Evolutionary conservation across 169 alveolate species (phyloP).

Genomic region (Miamiensis avidus): DNA sequence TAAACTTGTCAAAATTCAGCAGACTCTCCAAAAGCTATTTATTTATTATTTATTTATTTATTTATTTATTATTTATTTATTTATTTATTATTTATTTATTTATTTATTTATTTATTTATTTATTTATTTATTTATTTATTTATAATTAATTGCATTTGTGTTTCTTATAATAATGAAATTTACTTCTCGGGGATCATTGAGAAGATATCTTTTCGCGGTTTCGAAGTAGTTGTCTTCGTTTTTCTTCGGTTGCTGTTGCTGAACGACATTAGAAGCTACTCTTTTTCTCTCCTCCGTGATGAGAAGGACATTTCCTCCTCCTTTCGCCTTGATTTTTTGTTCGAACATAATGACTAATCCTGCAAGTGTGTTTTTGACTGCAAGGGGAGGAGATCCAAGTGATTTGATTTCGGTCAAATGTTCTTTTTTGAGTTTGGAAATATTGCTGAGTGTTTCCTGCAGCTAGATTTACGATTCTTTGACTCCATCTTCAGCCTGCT

Average conservation of each 20-base stretch:
- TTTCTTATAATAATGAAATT: too few species aligned
- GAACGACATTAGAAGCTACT: not conserved
- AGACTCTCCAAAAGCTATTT: constrained; percentile 76
- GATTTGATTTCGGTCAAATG: constrained; percentile 62
- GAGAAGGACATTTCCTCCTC: constrained; percentile 36
- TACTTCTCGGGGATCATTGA: constrained; percentile 75
- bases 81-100: too few species aligned
- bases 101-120: too few species aligned
- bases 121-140: too few species aligned
- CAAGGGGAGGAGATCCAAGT: constrained; percentile 80
- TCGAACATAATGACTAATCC: constrained; percentile 33
- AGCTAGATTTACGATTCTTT: constrained; percentile 28
- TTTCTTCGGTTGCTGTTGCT: constrained; percentile 22
- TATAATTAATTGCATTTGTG: too few species aligned
- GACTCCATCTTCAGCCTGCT: constrained; percentile 37
- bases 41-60: too few species aligned
- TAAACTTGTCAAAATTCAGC: constrained; percentile 83
- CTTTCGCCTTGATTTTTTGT: constrained; percentile 35
- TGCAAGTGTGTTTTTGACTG: constrained; percentile 58
- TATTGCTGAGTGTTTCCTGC: constrained; percentile 22
- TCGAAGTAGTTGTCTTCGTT: constrained; percentile 61
- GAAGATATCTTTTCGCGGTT: constrained; percentile 59
- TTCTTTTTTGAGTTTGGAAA: constrained; percentile 32
- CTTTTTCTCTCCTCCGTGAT: constrained; percentile 46
- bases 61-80: too few species aligned